phyloP scores from a whole-genome alignment of 371 early-diverging fungal genomes.

The Zychaea mexicana region DNA sequence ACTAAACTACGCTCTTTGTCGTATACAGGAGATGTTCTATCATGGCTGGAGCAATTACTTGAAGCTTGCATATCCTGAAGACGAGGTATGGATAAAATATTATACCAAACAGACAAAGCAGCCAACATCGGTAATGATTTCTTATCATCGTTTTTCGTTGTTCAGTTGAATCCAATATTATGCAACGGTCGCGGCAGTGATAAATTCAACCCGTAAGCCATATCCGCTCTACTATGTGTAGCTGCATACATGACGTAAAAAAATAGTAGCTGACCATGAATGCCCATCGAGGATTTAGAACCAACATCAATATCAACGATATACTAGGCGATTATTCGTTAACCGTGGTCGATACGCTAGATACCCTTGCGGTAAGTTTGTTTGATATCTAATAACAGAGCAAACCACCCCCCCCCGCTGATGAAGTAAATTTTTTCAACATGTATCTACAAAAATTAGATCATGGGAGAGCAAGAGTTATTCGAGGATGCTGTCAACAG shows the following conservation, averaged over 20 bases:
- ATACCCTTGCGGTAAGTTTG: slow-evolving; percentile 75
- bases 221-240: neutral
- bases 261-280: neutral
- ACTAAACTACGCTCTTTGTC: neutral
- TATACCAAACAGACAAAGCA: too few relatives aligned
- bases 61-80: slow-evolving; percentile 84
- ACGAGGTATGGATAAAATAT: too few relatives aligned
- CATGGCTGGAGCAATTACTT: slow-evolving; percentile 89
- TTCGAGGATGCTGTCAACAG: slow-evolving; percentile 77
- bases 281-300: slow-evolving; percentile 24
- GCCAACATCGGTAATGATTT: too few relatives aligned
- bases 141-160: neutral
- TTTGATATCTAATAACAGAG: too few relatives aligned
- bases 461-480: slow-evolving; percentile 67
- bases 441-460: slow-evolving; percentile 37
- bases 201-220: slow-evolving; percentile 63
- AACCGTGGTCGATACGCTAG: slow-evolving; percentile 90
- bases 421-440: neutral
- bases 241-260: neutral
- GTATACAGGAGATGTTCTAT: slow-evolving; percentile 79
- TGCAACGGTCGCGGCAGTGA: slow-evolving; percentile 87
- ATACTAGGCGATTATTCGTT: slow-evolving; percentile 91
- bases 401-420: too few relatives aligned
- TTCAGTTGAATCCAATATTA: slow-evolving; percentile 77
- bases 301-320: slow-evolving; percentile 79